Evolutionary conservation across 164 flowering plant species (phyloP).

Genomic region (Umbilicus rupestris): DNA sequence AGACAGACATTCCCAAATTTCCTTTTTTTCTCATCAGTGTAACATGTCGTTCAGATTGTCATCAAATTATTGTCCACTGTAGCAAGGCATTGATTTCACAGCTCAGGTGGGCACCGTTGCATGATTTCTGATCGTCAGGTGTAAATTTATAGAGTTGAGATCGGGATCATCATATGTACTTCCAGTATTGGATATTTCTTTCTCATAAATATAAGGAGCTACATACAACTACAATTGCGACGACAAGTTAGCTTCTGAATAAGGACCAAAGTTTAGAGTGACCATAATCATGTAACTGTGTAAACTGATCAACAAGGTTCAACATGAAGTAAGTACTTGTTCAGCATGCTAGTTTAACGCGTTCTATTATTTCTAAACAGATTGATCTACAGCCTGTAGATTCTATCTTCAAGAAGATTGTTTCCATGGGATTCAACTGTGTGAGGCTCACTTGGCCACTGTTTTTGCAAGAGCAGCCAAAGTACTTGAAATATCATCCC

Average conservation of each 20-base stretch:
- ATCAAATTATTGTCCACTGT: no score
- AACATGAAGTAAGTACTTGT: neutral
- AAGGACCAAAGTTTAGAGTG: neutral
- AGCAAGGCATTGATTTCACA: no score
- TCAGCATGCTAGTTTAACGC: neutral
- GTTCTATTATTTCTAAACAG: neutral
- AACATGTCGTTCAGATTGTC: no score
- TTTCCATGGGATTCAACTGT: constrained; percentile 68
- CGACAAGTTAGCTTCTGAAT: neutral
- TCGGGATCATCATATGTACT: constrained; percentile 14
- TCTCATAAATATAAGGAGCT: constrained; percentile 62
- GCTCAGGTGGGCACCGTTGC: no score
- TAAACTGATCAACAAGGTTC: neutral
- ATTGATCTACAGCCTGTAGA: constrained; percentile 45
- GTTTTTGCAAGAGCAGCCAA: no score
- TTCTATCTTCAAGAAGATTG: constrained; percentile 37
- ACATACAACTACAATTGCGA: constrained; percentile 36
- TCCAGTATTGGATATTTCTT: constrained; percentile 14
- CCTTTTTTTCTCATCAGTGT: no score
- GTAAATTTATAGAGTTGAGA: constrained; percentile 33
- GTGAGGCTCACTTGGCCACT: constrained; percentile 84
- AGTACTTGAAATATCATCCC: no score
- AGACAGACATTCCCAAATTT: no score
- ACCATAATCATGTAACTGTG: neutral
- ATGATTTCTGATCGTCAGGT: constrained; percentile 46